A percentile compares a stretch with the other conserved stretches of the same genome.
phyloP scores from a whole-genome alignment of 2,329 filamentous ascomycete genomes.

The Alternaria infectoria region DNA sequence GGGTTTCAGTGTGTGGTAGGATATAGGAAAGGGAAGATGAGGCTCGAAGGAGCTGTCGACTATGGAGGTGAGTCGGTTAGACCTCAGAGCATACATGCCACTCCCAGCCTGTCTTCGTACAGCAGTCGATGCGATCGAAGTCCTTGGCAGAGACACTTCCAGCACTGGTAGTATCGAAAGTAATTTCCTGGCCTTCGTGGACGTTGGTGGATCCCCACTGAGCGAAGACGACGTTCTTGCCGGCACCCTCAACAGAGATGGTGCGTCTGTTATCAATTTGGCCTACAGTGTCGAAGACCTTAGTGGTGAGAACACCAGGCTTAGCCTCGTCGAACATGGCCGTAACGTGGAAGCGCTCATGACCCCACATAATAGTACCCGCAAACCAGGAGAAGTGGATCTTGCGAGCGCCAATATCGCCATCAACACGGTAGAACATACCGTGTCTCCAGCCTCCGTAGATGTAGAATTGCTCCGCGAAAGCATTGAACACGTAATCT shows the following conservation, averaged over 20 bases:
- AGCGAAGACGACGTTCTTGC: not conserved
- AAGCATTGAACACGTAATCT: not conserved
- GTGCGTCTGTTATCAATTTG: not conserved
- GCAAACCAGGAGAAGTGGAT: not conserved
- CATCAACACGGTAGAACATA: not conserved
- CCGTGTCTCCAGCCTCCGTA: not conserved
- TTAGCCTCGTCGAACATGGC: not conserved
- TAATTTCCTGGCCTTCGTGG: not conserved
- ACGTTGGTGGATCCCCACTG: not conserved
- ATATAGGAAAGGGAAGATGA: not conserved
- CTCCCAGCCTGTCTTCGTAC: not conserved
- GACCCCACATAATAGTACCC: not conserved
- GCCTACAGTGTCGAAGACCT: not conserved
- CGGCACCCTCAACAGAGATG: not conserved
- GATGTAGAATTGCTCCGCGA: not conserved
- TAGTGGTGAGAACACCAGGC: not conserved
- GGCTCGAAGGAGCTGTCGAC: not conserved
- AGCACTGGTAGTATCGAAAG: not conserved
- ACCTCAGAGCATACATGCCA: not conserved
- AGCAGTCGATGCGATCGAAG: not conserved
- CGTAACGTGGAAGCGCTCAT: not conserved
- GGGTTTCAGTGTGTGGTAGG: not conserved
- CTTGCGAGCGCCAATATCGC: not conserved
- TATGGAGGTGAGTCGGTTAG: not conserved
- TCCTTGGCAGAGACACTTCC: not conserved